Evolutionary conservation across 2,329 filamentous ascomycete species (phyloP).

Genomic region (Aspergillus piperis): DNA sequence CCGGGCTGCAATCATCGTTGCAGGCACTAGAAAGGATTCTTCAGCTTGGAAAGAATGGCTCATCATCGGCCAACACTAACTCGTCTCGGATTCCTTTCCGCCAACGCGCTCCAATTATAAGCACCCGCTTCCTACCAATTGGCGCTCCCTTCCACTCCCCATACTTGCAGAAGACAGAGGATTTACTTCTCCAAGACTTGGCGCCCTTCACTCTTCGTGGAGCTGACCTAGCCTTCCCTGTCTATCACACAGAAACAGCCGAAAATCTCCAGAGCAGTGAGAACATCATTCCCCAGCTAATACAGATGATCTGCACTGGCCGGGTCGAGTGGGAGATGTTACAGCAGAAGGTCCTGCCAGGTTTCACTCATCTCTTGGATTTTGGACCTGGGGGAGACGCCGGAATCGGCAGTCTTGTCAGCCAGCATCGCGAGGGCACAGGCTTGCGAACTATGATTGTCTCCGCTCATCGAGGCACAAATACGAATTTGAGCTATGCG

Average conservation of each 20-base stretch:
- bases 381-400: background rate
- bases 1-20: slow-evolving; percentile 32
- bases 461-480: background rate
- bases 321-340: background rate
- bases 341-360: background rate
- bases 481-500: background rate
- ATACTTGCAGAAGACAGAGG: slow-evolving; percentile 29
- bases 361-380: background rate
- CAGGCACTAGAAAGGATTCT: background rate
- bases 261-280: background rate
- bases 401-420: background rate
- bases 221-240: background rate
- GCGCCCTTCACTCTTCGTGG: background rate
- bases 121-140: slow-evolving; percentile 40
- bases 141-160: slow-evolving; percentile 43
- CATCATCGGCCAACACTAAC: background rate
- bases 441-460: background rate
- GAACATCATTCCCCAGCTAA: background rate
- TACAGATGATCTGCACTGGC: background rate
- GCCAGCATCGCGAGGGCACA: background rate
- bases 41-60: background rate
- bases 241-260: slow-evolving; percentile 1
- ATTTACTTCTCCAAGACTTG: background rate
- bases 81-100: slow-evolving; percentile 32
- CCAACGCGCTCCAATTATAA: slow-evolving; percentile 31